Base-by-base conservation (phyloP, 2,329 filamentous ascomycete genomes). In the Trichophyton simii region DNA sequence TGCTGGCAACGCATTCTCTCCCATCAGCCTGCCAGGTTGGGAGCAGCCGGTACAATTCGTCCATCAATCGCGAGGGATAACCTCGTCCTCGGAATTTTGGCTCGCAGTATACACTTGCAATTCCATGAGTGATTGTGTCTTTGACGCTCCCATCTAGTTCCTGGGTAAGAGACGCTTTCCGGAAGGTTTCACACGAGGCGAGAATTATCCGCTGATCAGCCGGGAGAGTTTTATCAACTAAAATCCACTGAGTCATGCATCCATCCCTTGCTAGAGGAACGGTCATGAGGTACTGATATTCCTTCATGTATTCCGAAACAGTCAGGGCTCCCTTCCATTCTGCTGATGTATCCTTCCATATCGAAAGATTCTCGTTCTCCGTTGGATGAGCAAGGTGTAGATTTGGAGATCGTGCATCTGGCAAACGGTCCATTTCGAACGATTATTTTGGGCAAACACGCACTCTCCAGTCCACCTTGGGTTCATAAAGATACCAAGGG, bases 241-340 rank as follows among this genome's bases (percentile, higher is more conserved):
- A 78, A 60, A 88, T 80, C 86, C 86, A 88, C 65, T 81, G 78
- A 11, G 79, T 79, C 63, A 87, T 76, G 44, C 85, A 84, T 44
- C 80, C 81, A 64, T 84, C 72, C 58, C 77, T 76, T 13, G 83
- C 78, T 18, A 88, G 76, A 5, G 84, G 80, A 0, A 83, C 78
- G 1, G 79, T 81, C 8, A 78, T 77, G 8, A 88, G 77, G 68
- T 80, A 80, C 15, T 72, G 70, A 69, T 87, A 86, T 52, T 86
- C 81, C 50, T 77, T 71, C 44, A 88, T 72, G 68, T 88, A 89
- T 42, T 78, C 76, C 0, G 80, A 68, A 3, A 79, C 68, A 3
- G 77, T 73, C 2, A 88, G 77, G 1, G 83, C 78, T 46, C 77
- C 77, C 9, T 82, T 82, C 86, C 86, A 89, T 66, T 77, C 77